Conservation (phyloP, 495 filamentous ascomycete genomes). For the Aspergillus egyptiacus region DNA sequence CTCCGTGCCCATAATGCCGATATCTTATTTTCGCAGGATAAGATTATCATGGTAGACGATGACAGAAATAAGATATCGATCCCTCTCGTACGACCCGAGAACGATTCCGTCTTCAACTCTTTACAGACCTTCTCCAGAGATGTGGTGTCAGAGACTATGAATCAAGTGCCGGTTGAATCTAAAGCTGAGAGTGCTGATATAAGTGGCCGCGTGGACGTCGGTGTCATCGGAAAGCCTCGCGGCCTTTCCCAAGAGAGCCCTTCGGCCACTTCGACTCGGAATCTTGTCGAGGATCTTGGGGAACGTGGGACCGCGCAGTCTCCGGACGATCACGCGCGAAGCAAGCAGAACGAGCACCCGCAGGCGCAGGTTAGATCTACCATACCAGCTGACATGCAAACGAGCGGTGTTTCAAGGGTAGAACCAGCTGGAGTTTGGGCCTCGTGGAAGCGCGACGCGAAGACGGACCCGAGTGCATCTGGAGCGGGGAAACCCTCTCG, state of each 20-base stretch:
- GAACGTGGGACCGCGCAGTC: slow-evolving; percentile 34
- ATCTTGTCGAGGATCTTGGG: slow-evolving; percentile 28
- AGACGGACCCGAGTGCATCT: slow-evolving; percentile 37
- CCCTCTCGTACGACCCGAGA: slow-evolving; percentile 89
- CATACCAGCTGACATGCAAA: slow-evolving; percentile 23
- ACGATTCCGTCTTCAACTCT: slow-evolving; percentile 70
- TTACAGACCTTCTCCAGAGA: slow-evolving; percentile 54
- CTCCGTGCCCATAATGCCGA: slow-evolving; percentile 85
- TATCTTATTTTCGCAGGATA: slow-evolving; percentile 85
- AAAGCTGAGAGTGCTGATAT: slow-evolving; percentile 8
- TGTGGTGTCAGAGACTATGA: slow-evolving; percentile 10
- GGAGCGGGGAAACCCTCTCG: slow-evolving; percentile 42
- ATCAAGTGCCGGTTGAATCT: not conserved
- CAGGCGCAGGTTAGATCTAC: slow-evolving; percentile 19
- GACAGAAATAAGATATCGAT: slow-evolving; percentile 85
- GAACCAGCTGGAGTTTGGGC: slow-evolving; percentile 54
- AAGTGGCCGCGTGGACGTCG: slow-evolving; percentile 21
- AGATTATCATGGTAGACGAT: slow-evolving; percentile 78
- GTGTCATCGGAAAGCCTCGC: slow-evolving; percentile 27
- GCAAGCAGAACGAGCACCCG: slow-evolving; percentile 25
- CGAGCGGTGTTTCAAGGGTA: slow-evolving; percentile 35
- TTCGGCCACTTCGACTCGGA: slow-evolving; percentile 23
- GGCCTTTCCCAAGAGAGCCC: slow-evolving; percentile 12
- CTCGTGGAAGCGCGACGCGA: slow-evolving; percentile 61
- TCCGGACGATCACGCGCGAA: slow-evolving; percentile 11